phyloP scores from a whole-genome alignment of 345 rosid genomes.

The Gossypium bickii region DNA sequence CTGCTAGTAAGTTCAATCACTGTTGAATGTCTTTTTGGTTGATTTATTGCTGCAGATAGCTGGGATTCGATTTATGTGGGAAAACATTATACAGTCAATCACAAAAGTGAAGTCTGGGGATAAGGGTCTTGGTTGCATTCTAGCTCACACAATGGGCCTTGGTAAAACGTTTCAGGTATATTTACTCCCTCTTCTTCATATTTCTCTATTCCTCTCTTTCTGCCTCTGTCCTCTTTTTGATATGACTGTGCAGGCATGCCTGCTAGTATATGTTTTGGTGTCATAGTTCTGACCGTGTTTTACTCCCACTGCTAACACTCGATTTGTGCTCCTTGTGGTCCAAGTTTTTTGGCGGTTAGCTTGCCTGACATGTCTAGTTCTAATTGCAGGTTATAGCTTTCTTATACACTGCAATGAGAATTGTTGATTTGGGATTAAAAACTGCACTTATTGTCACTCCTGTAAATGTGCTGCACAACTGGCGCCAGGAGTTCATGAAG shows the following conservation, averaged over 20 bases:
- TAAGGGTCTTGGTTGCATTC: slow-evolving; percentile 96
- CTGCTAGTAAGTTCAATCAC: not conserved
- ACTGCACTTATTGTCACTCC: slow-evolving; percentile 92
- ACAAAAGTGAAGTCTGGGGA: slow-evolving; percentile 83
- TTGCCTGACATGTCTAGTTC: slow-evolving; percentile 23
- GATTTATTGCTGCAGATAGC: slow-evolving; percentile 58
- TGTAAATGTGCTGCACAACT: slow-evolving; percentile 98
- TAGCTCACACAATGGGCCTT: slow-evolving; percentile 99
- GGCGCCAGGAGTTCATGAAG: slow-evolving; percentile 90
- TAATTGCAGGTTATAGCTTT: slow-evolving; percentile 89
- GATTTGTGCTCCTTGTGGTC: not conserved
- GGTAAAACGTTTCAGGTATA: slow-evolving; percentile 98
- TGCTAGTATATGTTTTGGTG: not conserved
- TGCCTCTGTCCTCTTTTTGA: not conserved
- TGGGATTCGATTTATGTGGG: slow-evolving; percentile 98
- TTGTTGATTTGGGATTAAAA: slow-evolving; percentile 82
- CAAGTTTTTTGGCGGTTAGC: slow-evolving; percentile 10
- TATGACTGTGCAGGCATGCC: not conserved
- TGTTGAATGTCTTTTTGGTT: slow-evolving; percentile 15
- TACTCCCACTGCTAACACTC: not conserved
- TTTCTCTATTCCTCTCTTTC: not conserved
- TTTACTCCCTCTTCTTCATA: not conserved
- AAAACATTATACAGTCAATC: slow-evolving; percentile 88
- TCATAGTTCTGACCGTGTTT: not conserved
- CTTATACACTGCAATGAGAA: slow-evolving; percentile 91